Evolutionary conservation across 2,329 filamentous ascomycete genomes (phyloP), one percentile per base, ranked within the genome.

Genomic region (Phaeosphaeriaceae sp.): DNA sequence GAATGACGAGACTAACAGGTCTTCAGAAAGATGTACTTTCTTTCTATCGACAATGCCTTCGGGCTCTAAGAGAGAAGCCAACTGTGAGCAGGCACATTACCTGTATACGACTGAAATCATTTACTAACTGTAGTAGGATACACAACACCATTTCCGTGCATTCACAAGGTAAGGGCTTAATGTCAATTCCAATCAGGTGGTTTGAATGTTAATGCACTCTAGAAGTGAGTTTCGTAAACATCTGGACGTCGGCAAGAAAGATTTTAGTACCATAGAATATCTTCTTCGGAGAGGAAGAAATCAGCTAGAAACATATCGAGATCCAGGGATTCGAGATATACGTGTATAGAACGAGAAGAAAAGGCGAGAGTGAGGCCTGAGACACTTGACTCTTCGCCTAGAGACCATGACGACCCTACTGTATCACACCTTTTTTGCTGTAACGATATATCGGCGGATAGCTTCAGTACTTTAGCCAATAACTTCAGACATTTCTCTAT

Each of bases 1-100:
- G 7, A 4, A 74, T 74, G 72, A 62, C 60, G 17, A 82, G 85
- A 63, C 79, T 92, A 20, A 96, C 92, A 6, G 94, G 94, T 29
- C 79, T 97, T n/a, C 93, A 97, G 71, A 87, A 84, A 64, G 91
- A 96, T 66, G 93, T 97, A 3, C 74, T 97, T 42, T 81, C 86
- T 28, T 83, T 99, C 12, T 99, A 97, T 72, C 86, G 93, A 50
- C 84, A 86, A 68, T 97, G 93, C 66, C 78, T 99, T 20, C 85
- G 92, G 51, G 90, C 89, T 66, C 86, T 88, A 50, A 84, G 87
- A 52, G 87, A 86, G 66, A 97, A 99, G 73, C 91, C 92, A 41
- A 70, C 76, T 63, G 90, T 93, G 72, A 64, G 81, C 66, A 36
- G 23, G 23, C 23, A 3, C 17, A 4, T 4, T 8, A 9, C 29